Conservation (phyloP, 2,329 filamentous ascomycete genomes). For the Hypoxylon sp. region DNA sequence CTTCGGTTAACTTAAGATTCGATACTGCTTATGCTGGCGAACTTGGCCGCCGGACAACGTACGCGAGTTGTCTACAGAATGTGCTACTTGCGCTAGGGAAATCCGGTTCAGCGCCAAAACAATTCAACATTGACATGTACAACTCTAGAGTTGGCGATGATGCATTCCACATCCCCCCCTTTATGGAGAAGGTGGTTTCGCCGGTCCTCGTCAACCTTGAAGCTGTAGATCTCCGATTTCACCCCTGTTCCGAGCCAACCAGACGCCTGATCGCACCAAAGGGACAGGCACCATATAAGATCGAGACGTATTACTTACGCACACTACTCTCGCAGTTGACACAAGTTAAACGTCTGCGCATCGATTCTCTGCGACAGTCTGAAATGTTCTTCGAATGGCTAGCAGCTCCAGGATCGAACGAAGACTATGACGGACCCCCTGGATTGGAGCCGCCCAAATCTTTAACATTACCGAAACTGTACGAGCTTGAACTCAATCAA, state of each 20-base stretch:
- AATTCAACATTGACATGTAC: conserved; percentile 14
- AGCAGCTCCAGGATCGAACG: conserved; percentile 1
- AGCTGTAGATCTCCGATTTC: conserved; percentile 11
- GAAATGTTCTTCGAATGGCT: conserved; percentile 34
- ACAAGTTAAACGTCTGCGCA: conserved; percentile 20
- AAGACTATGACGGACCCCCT: conserved; percentile 9
- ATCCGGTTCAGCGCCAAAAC: conserved; percentile 29
- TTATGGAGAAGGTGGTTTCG: conserved; percentile 22
- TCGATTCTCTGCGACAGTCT: neutral
- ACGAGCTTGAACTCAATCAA: conserved; percentile 16
- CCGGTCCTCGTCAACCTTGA: conserved; percentile 30
- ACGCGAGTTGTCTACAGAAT: conserved; percentile 25
- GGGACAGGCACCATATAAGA: neutral
- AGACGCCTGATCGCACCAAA: conserved; percentile 6
- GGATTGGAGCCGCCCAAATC: conserved; percentile 22
- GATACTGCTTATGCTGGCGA: neutral
- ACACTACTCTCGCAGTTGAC: conserved; percentile 29
- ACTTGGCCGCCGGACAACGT: neutral
- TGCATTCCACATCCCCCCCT: conserved; percentile 32
- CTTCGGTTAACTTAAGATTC: conserved; percentile 2
- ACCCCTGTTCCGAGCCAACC: neutral
- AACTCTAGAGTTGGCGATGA: conserved; percentile 1
- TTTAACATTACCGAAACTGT: conserved; percentile 27
- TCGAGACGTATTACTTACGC: conserved; percentile 22
- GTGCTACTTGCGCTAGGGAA: conserved; percentile 35